phyloP scores from a whole-genome alignment of 768 basidiomycete species.

The Paxillus ammoniavirescens region DNA sequence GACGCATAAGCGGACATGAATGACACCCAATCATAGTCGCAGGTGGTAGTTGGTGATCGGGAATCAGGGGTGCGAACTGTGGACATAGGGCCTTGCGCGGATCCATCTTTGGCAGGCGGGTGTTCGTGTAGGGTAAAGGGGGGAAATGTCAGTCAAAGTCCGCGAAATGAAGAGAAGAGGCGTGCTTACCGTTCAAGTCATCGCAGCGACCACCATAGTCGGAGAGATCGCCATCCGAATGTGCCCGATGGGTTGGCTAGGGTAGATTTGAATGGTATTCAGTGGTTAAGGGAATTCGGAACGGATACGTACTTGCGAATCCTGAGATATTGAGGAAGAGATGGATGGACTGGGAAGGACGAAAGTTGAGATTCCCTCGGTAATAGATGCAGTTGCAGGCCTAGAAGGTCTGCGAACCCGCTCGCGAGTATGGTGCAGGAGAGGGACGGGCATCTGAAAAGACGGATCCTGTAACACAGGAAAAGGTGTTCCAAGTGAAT shows the following conservation, averaged over 20 bases:
- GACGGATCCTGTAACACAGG: conserved; percentile 22
- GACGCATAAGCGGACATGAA: conserved; percentile 76
- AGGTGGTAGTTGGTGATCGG: conserved; percentile 18
- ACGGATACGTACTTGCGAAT: conserved; percentile 9
- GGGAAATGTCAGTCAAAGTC: conserved; percentile 3
- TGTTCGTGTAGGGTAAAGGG: conserved; percentile 18
- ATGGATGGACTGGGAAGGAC: conserved; percentile 39
- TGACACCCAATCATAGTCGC: conserved; percentile 64
- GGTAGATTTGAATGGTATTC: not conserved
- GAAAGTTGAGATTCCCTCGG: conserved; percentile 38
- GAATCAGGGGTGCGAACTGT: conserved; percentile 9
- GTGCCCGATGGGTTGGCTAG: conserved; percentile 6
- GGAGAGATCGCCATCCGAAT: conserved; percentile 7
- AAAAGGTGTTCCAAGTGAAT: conserved; percentile 21
- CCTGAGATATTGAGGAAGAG: conserved; percentile 1
- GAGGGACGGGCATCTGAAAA: conserved; percentile 34
- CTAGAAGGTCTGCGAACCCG: conserved; percentile 31
- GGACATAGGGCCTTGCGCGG: not conserved
- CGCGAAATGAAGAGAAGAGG: not conserved
- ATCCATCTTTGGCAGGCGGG: conserved; percentile 11
- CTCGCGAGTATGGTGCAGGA: conserved; percentile 28
- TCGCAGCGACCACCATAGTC: conserved; percentile 11
- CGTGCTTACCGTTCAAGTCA: conserved; percentile 22
- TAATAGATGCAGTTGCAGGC: conserved; percentile 44
- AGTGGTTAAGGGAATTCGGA: not conserved